A percentile compares a stretch with the other conserved stretches of the same genome.
phyloP scores from a whole-genome alignment of 306 rosid species.

The Pyrus communis region DNA sequence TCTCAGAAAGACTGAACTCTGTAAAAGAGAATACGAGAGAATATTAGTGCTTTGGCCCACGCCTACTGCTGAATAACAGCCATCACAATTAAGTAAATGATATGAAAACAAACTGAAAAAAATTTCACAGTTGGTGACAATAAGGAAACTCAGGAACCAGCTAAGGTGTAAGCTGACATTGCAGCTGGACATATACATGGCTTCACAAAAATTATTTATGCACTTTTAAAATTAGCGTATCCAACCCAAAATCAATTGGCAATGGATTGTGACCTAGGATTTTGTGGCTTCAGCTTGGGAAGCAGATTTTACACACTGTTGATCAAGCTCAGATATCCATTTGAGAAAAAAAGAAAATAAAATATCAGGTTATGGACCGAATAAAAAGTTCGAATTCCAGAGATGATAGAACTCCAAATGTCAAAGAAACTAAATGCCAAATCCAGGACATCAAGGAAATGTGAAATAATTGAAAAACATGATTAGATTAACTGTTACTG shows the following conservation, averaged over 20 bases:
- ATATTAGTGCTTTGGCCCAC: neutral
- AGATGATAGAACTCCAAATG: neutral
- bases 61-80: neutral
- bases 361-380: neutral
- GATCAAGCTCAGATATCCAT: neutral
- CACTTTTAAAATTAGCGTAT: neutral
- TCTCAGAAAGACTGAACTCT: slow-evolving; percentile 79
- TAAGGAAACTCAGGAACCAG: neutral
- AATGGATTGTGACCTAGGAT: neutral
- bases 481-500: neutral
- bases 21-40: slow-evolving; percentile 11
- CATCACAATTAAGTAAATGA: neutral
- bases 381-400: neutral
- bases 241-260: neutral
- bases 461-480: neutral
- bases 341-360: neutral
- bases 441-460: neutral
- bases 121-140: neutral
- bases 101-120: neutral
- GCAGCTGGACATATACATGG: neutral
- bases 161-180: neutral
- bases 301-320: neutral
- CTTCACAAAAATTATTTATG: neutral
- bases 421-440: neutral
- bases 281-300: neutral